These are phyloP conservation scores for Boletellus ananas DNA, from an alignment of 768 basidiomycete species.

Conservation along the genomic window DNA sequence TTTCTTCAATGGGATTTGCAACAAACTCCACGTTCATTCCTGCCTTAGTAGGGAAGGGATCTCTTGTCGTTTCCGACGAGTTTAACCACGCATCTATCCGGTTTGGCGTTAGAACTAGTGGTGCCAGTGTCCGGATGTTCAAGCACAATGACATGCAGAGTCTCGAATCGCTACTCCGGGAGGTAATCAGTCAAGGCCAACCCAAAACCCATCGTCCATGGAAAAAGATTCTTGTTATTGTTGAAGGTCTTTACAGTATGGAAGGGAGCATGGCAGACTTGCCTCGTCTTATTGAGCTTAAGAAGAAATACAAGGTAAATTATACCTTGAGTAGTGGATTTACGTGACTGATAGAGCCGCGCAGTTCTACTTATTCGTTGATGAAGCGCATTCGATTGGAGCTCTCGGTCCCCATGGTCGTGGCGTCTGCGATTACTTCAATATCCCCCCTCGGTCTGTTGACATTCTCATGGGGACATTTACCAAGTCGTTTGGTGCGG, in stretches of 20 bases:
- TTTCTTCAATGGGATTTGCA: slow-evolving; percentile 95
- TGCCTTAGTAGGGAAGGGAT: slow-evolving; percentile 85
- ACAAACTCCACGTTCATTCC: slow-evolving; percentile 94
- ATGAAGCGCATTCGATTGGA: slow-evolving; percentile 97
- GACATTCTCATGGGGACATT: slow-evolving; percentile 99
- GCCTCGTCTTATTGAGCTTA: slow-evolving; percentile 78
- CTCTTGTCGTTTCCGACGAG: slow-evolving; percentile 94
- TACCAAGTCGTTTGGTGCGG: slow-evolving; percentile 91
- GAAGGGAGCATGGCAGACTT: slow-evolving; percentile 92
- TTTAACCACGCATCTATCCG: slow-evolving; percentile 95
- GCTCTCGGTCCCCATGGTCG: slow-evolving; percentile 93
- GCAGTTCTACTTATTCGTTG: slow-evolving; percentile 93
- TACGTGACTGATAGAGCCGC: neutral
- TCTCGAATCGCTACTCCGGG: slow-evolving; percentile 76
- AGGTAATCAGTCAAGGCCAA: slow-evolving; percentile 95
- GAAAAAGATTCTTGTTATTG: slow-evolving; percentile 95
- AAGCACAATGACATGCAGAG: slow-evolving; percentile 94
- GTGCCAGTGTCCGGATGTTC: slow-evolving; percentile 88
- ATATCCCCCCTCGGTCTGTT: slow-evolving; percentile 70
- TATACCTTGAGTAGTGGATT: slow-evolving; percentile 12
- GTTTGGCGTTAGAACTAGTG: slow-evolving; percentile 84
- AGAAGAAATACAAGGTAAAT: slow-evolving; percentile 88
- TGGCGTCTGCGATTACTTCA: slow-evolving; percentile 94
- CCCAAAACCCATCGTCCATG: slow-evolving; percentile 98
- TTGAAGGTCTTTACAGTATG: slow-evolving; percentile 98